Evolutionary conservation across 805 yeast genomes (phyloP).

Genomic region (Saccharomycopsis schoenii): DNA sequence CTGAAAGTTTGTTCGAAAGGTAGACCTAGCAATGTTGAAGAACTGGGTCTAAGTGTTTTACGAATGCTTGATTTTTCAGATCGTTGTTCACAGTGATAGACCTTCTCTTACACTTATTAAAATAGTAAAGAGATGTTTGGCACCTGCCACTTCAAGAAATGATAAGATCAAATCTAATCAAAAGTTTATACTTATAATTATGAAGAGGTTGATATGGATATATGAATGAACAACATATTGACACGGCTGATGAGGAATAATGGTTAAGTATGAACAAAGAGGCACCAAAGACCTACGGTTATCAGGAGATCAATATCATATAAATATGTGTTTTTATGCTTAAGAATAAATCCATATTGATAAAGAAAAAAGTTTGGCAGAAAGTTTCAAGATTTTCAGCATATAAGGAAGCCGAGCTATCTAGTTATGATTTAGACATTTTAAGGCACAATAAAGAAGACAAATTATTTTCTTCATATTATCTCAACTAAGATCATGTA

Average conservation of each 20-base stretch:
- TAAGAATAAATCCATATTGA: too few relatives aligned
- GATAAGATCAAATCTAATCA: constrained; percentile 18
- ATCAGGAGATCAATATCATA: too few relatives aligned
- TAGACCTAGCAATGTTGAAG: not conserved
- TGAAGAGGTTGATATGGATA: constrained; percentile 20
- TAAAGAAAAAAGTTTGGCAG: not conserved
- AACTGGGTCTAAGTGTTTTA: not conserved
- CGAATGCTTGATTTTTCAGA: not conserved
- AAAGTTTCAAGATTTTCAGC: not conserved
- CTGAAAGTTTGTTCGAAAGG: constrained; percentile 1
- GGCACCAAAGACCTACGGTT: too few relatives aligned
- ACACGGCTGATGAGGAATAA: too few relatives aligned
- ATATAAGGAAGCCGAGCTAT: constrained; percentile 46
- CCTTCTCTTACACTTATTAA: constrained; percentile 11
- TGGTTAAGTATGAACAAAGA: too few relatives aligned
- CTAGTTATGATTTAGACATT: constrained; percentile 76
- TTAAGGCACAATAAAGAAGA: constrained; percentile 22
- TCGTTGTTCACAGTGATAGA: not conserved
- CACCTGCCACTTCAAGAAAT: constrained; percentile 30
- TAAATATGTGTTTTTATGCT: too few relatives aligned
- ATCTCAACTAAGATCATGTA: not conserved
- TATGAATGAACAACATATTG: too few relatives aligned
- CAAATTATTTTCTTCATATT: not conserved
- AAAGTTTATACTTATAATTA: constrained; percentile 16
- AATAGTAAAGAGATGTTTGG: constrained; percentile 22